Evolutionary conservation across 352 stramenopile species (phyloP), one percentile per base, ranked within the genome.

Genomic region (Phytophthora crassamura): DNA sequence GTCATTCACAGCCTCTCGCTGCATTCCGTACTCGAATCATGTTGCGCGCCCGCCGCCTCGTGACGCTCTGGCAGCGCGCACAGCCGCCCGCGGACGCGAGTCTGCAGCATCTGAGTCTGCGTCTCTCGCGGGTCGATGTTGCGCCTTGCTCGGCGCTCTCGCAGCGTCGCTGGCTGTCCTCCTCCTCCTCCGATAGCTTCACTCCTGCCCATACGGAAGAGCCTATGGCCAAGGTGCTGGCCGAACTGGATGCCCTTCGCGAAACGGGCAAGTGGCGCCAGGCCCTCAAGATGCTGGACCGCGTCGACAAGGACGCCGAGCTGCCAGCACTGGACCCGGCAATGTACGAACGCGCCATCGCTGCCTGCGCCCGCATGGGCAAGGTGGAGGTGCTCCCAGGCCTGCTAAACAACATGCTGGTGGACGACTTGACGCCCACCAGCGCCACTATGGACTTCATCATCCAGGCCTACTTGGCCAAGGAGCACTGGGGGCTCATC

Each of bases 311-410:
- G 59, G 64, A 80, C 25, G 70, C 74, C 10, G 28, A 68, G 30
- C 65, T 93, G 49, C 76, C 80, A 30, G 38, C 67, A 12, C 69
- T 93, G 42, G 82, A 94, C 39, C 45, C 85, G 9, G 66, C 64
- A 22, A 90, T 93, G 85, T 95, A 95, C 64, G 87, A 95, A 58
- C 74, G 82, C 49, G 79, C 85, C n/a, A 89, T 95, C 59, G 85
- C 75, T 14, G 69, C 87, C 18, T 93, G 86, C 53, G 87, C 85
- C 39, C 87, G 87, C 55, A 89, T 90, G 78, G 85, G 86, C 55
- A 91, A 90, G 55, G 81, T 93, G 46, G 83, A 93, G 28, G 84
- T 93, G 46, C 72, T 95, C 9, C 81, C 82, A 0, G 82, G 83
- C 0, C 57, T 95, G 39, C 63, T 93, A 22, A 77, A 90, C 57